Evolutionary conservation across 1,284 basidiomycete genomes (phyloP).

Genomic region (Moesziomyces globuligerus): DNA sequence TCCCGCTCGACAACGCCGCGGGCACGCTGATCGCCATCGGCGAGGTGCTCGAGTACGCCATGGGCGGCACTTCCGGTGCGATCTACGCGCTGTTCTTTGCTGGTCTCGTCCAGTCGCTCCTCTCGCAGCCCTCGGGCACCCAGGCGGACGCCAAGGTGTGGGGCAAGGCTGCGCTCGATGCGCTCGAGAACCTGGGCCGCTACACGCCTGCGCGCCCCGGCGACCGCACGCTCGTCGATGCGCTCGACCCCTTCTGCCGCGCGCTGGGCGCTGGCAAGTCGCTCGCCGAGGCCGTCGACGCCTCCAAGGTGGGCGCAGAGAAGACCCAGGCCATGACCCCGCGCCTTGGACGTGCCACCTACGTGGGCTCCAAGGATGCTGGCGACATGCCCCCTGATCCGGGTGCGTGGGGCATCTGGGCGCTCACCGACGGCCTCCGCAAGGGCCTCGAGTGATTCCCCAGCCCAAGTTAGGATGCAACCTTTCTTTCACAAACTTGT

Average conservation of each 20-base stretch:
- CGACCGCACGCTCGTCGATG: slow-evolving; percentile 73
- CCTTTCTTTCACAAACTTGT: too few species aligned
- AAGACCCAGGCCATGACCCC: slow-evolving; percentile 71
- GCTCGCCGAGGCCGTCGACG: slow-evolving; percentile 68
- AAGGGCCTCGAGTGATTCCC: slow-evolving; percentile 53
- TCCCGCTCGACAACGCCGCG: slow-evolving; percentile 58
- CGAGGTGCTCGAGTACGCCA: slow-evolving; percentile 65
- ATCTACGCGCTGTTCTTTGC: slow-evolving; percentile 74
- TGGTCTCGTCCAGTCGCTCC: slow-evolving; percentile 65
- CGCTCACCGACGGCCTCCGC: slow-evolving; percentile 65
- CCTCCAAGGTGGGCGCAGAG: slow-evolving; percentile 70
- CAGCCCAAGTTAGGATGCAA: too few species aligned
- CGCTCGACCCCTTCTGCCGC: slow-evolving; percentile 71
- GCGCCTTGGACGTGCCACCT: slow-evolving; percentile 71
- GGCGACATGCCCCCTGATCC: slow-evolving; percentile 71
- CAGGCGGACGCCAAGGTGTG: slow-evolving; percentile 57
- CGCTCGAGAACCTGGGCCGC: slow-evolving; percentile 63
- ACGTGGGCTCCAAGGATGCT: slow-evolving; percentile 68
- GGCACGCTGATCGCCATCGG: slow-evolving; percentile 61
- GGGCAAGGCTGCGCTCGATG: slow-evolving; percentile 55
- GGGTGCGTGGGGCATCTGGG: slow-evolving; percentile 72
- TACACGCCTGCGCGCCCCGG: slow-evolving; percentile 73
- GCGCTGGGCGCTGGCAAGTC: slow-evolving; percentile 64
- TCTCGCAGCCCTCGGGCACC: slow-evolving; percentile 40
- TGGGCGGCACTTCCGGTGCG: slow-evolving; percentile 69